phyloP scores from a whole-genome alignment of 2,329 filamentous ascomycete species.

The Colletotrichum higginsianum region DNA sequence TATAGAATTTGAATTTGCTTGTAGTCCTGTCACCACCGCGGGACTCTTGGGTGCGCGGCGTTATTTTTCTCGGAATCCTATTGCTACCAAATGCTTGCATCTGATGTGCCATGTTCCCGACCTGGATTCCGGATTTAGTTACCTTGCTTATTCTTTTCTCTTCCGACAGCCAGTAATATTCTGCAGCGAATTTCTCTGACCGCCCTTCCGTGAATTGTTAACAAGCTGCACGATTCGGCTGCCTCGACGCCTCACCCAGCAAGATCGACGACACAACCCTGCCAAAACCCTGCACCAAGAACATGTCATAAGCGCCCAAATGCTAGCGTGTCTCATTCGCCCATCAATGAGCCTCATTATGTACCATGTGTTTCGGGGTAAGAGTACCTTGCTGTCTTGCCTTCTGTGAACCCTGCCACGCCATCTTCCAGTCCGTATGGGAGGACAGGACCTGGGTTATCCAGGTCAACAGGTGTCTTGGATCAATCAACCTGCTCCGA shows the following conservation, averaged over 20 bases:
- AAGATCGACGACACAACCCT: not conserved
- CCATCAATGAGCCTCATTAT: conserved; percentile 1
- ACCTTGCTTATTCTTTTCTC: not conserved
- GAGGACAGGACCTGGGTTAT: no score
- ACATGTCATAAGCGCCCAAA: not conserved
- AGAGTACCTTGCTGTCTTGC: not conserved
- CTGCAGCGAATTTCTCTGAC: not conserved
- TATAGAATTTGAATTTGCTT: no score
- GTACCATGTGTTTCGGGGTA: not conserved
- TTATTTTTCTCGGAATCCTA: no score
- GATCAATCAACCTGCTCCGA: not conserved
- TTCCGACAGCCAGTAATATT: not conserved
- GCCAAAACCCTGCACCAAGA: not conserved
- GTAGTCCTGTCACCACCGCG: no score
- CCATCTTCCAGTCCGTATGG: no score
- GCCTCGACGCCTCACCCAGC: not conserved
- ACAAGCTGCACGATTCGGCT: not conserved
- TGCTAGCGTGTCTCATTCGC: not conserved
- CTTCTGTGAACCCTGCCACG: not conserved
- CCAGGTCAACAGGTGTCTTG: no score
- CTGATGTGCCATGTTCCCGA: no score
- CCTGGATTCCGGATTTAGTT: not conserved
- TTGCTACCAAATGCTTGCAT: no score
- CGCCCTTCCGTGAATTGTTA: not conserved
- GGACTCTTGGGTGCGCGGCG: no score